Conservation (phyloP, 2,329 filamentous ascomycete genomes). For the Arachnomyces sp. region DNA sequence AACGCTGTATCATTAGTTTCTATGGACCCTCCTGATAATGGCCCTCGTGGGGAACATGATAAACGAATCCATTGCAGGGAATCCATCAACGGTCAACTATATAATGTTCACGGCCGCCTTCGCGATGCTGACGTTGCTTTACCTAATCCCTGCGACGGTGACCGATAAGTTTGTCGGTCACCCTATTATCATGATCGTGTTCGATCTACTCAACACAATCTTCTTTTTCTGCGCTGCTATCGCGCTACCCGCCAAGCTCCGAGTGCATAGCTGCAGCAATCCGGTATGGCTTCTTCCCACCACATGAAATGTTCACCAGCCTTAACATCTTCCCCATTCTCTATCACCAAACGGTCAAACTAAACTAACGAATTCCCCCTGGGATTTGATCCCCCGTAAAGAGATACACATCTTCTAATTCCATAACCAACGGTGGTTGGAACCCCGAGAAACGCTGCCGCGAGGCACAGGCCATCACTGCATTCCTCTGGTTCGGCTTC, state of each 20-base stretch:
- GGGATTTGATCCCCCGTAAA: constrained; percentile 11
- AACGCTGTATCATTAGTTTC: constrained; percentile 37
- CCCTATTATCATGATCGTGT: constrained; percentile 35
- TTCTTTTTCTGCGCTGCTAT: constrained; percentile 44
- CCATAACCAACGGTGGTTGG: constrained; percentile 38
- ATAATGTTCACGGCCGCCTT: constrained; percentile 43
- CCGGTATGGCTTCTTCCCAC: constrained; percentile 26
- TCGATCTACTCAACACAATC: constrained; percentile 42
- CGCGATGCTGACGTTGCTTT: constrained; percentile 42
- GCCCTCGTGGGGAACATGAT: constrained; percentile 58
- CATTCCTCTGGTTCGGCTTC: constrained; percentile 48
- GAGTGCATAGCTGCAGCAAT: constrained; percentile 39
- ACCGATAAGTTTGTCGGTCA: constrained; percentile 33
- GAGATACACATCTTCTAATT: constrained; percentile 35
- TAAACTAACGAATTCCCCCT: background rate
- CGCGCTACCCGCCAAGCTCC: constrained; percentile 41
- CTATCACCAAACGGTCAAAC: too few relatives aligned
- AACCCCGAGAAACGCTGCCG: constrained; percentile 37
- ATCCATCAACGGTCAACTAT: constrained; percentile 52
- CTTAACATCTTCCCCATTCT: too few relatives aligned
- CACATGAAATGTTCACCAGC: background rate
- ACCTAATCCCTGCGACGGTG: constrained; percentile 38
- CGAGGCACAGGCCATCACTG: constrained; percentile 43
- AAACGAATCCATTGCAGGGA: constrained; percentile 43
- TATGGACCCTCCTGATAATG: constrained; percentile 55